Evolutionary conservation across 495 filamentous ascomycete genomes (phyloP).

Genomic region (Aspergillus hancockii): DNA sequence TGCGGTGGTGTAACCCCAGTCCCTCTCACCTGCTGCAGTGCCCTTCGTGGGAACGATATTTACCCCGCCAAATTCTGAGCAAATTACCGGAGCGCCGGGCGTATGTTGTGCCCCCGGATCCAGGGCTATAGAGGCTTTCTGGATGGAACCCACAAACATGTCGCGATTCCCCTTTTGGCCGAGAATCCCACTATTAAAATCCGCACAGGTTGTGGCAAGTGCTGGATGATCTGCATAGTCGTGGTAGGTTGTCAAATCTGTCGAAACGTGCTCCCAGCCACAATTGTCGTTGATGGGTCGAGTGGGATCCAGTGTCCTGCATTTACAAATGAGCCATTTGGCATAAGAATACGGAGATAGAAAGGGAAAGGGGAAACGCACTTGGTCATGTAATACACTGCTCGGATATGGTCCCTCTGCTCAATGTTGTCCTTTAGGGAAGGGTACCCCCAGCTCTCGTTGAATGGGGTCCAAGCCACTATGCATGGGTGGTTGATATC

Average conservation of each 20-base stretch:
- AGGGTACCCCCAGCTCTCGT: slow-evolving; percentile 63
- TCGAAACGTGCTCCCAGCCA: slow-evolving; percentile 62
- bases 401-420: slow-evolving; percentile 59
- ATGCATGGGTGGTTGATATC: slow-evolving; percentile 62
- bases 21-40: slow-evolving; percentile 25
- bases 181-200: slow-evolving; percentile 45
- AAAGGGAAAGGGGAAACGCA: slow-evolving; percentile 23
- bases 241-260: slow-evolving; percentile 61
- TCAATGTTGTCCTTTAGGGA: slow-evolving; percentile 49
- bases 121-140: slow-evolving; percentile 20
- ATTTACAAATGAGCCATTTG: slow-evolving; percentile 7
- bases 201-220: slow-evolving; percentile 48
- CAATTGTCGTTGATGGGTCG: slow-evolving; percentile 65
- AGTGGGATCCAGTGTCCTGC: slow-evolving; percentile 53
- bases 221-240: slow-evolving; percentile 56
- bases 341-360: not conserved
- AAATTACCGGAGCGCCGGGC: slow-evolving; percentile 55
- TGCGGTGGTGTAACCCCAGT: slow-evolving; percentile 45
- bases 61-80: slow-evolving; percentile 60
- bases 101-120: slow-evolving; percentile 48
- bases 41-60: slow-evolving; percentile 52
- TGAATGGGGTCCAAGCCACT: slow-evolving; percentile 63
- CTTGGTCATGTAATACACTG: slow-evolving; percentile 61
- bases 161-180: slow-evolving; percentile 41
- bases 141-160: slow-evolving; percentile 50